phyloP scores from a whole-genome alignment of 768 basidiomycete species.

The Lactarius sanguifluus region DNA sequence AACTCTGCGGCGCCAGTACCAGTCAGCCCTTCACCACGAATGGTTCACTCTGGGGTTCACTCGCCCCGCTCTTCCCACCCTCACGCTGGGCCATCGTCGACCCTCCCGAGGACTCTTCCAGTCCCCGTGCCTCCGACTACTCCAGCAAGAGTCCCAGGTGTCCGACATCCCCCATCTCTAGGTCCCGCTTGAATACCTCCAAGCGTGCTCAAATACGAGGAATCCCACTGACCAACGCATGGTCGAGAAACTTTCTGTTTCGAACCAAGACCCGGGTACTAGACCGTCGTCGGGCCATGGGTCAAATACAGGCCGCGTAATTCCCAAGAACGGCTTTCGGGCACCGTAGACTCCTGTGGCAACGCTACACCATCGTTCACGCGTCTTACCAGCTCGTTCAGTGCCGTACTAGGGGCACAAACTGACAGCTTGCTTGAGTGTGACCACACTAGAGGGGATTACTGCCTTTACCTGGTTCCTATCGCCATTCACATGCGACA shows the following conservation, averaged over 20 bases:
- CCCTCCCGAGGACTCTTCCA: background rate
- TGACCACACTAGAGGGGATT: background rate
- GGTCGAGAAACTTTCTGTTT: conserved; percentile 24
- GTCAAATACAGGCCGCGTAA: conserved; percentile 4
- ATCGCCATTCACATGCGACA: background rate
- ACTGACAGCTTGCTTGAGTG: background rate
- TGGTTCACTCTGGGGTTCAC: background rate
- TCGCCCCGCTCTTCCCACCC: background rate
- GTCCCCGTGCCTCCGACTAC: background rate
- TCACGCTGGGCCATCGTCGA: conserved; percentile 4
- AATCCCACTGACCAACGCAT: conserved; percentile 23
- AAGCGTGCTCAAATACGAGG: conserved; percentile 18
- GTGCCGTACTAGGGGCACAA: conserved; percentile 7
- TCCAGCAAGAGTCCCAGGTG: conserved; percentile 3
- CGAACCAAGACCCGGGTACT: conserved; percentile 11
- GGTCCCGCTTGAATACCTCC: conserved; percentile 29
- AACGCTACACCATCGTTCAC: background rate
- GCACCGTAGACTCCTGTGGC: background rate
- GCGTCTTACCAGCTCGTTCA: background rate
- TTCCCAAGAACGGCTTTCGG: conserved; percentile 13
- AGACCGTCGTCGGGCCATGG: conserved; percentile 5
- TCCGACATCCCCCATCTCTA: conserved; percentile 14
- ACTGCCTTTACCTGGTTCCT: background rate
- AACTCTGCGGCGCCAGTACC: conserved; percentile 5
- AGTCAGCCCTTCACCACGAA: conserved; percentile 1